Conservation (phyloP, 2,329 filamentous ascomycete genomes). For the Aspergillus vadensis region DNA sequence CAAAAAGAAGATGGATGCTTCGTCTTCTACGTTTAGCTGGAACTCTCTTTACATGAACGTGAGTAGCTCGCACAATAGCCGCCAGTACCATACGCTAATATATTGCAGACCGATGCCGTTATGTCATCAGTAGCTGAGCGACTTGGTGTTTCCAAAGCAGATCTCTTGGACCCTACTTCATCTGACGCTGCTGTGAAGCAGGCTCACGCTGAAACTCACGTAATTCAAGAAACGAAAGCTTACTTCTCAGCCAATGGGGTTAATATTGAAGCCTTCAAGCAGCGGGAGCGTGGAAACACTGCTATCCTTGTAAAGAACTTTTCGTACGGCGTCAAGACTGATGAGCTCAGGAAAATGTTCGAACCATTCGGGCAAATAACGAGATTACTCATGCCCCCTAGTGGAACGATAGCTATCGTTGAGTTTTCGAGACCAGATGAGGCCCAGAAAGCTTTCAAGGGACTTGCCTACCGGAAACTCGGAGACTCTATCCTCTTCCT, state of each 20-base stretch:
- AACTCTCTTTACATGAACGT: constrained; percentile 99
- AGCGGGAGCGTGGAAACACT: constrained; percentile 77
- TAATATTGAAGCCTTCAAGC: constrained; percentile 88
- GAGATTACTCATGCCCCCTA: constrained; percentile 86
- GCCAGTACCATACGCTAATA: constrained; percentile 23
- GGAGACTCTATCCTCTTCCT: constrained; percentile 90
- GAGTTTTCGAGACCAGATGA: constrained; percentile 79
- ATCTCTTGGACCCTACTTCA: constrained; percentile 92
- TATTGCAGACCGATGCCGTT: constrained; percentile 70
- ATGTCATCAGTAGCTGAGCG: constrained; percentile 85
- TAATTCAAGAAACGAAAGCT: constrained; percentile 93
- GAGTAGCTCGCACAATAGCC: constrained; percentile 27
- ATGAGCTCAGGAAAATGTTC: constrained; percentile 78
- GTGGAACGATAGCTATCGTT: constrained; percentile 89
- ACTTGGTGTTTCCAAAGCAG: constrained; percentile 85
- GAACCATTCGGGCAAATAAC: constrained; percentile 82
- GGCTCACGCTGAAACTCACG: constrained; percentile 91
- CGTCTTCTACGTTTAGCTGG: constrained; percentile 86
- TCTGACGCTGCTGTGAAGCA: constrained; percentile 94
- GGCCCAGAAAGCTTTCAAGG: constrained; percentile 79
- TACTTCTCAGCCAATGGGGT: constrained; percentile 89
- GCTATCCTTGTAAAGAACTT: constrained; percentile 95
- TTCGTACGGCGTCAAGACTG: constrained; percentile 74
- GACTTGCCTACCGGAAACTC: constrained; percentile 84
- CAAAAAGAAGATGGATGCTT: constrained; percentile 77